Base-by-base conservation (phyloP, 805 yeast species). In the Metschnikowia corniflorae region DNA sequence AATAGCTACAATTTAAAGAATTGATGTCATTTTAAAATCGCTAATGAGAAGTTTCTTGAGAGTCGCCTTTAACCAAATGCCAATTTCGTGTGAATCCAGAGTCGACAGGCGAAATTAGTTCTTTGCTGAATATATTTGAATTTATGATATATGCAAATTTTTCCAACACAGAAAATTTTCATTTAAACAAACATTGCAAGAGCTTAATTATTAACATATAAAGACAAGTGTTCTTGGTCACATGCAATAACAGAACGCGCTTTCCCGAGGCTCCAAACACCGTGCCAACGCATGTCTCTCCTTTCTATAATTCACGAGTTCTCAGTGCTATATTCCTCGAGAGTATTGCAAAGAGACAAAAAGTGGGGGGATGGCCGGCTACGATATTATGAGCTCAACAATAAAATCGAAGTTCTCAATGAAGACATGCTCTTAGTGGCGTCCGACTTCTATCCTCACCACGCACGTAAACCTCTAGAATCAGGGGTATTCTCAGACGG, bases 361-460 rank as follows among this genome's bases (percentile, higher is more conserved):
- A 57, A 57, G 40, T 76, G 80, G 80, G 60, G 60, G 37, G 82
- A 76, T 47, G 80, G 80, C 1, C 58, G 49, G 8, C 49, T 75
- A 36, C 60, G 61, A 37, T 63, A 57, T 50, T 76, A 70, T 50
- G 67, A 65, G 44, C 62, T 73, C 47, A 76, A 76, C 52, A 66
- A 67, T 28, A 73, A 74, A 47, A 38, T 75, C 8, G 70, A 71
- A 35, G 53, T 75, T 15, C 57, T 52, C 32, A 66, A 65, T 41
- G 69, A 61, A 12, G 59, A 59, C 16, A 56, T 54, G 16, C 51
- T 55, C 21, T 47, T 70, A 37, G 54, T 68, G 23, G 54, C 55
- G 22, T 41, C 63, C 15, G 71, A 68, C 46, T 60, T 67, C 48
- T 45, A 60, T 30, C 53, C 57, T 14, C 50, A 44, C 28, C 44